Evolutionary conservation across 805 yeast species (phyloP).

Genomic region (Yamadazyma scolyti): DNA sequence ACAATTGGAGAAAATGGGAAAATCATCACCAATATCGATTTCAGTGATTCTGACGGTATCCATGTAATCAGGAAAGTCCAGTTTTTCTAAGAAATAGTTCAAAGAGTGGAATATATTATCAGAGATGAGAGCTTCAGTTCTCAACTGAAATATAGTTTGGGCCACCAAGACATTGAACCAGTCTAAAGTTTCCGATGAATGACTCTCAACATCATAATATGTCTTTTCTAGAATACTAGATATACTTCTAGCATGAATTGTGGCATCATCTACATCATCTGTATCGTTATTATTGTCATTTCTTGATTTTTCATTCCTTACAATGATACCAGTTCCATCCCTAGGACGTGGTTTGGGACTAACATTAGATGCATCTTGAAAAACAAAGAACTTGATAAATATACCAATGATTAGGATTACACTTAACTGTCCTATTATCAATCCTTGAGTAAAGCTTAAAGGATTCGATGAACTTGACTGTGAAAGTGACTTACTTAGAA

Average conservation of each 20-base stretch:
- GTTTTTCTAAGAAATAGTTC: slow-evolving; percentile 58
- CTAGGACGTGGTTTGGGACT: slow-evolving; percentile 16
- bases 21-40: slow-evolving; percentile 90
- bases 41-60: slow-evolving; percentile 79
- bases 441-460: slow-evolving; percentile 78
- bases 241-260: slow-evolving; percentile 9
- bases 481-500: neutral
- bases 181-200: slow-evolving; percentile 86
- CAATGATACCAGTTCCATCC: slow-evolving; percentile 31
- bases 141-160: slow-evolving; percentile 79
- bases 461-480: slow-evolving; percentile 6
- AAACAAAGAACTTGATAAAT: slow-evolving; percentile 72
- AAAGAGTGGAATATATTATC: slow-evolving; percentile 82
- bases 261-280: slow-evolving; percentile 8
- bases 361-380: slow-evolving; percentile 60
- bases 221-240: slow-evolving; percentile 78
- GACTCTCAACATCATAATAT: slow-evolving; percentile 84
- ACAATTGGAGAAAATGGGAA: slow-evolving; percentile 93
- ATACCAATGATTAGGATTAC: slow-evolving; percentile 60
- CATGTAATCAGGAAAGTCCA: slow-evolving; percentile 74
- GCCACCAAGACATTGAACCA: slow-evolving; percentile 97
- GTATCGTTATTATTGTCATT: slow-evolving; percentile 14
- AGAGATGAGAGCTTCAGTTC: slow-evolving; percentile 82
- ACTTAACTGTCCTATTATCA: slow-evolving; percentile 69
- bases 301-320: slow-evolving; percentile 26